phyloP scores from a whole-genome alignment of 768 basidiomycete genomes.

The Coprinopsis cinerea region DNA sequence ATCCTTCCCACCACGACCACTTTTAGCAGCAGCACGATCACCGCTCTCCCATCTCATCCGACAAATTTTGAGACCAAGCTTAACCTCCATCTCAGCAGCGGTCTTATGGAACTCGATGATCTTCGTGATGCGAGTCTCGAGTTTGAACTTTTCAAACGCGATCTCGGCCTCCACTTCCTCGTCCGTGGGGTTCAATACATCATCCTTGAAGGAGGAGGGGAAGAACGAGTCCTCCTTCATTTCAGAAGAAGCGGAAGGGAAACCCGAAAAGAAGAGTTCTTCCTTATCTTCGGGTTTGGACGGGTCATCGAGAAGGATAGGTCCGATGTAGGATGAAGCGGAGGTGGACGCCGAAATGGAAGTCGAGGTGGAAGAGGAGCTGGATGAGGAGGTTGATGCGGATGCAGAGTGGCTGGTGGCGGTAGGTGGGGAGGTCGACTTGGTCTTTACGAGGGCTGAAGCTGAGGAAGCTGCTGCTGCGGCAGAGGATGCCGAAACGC shows the following conservation, averaged over 20 bases:
- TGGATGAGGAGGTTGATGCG: not conserved
- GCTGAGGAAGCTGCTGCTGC: slow-evolving; percentile 3
- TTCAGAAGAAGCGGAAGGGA: no score
- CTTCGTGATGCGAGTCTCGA: slow-evolving; percentile 39
- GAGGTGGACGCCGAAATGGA: slow-evolving; percentile 1
- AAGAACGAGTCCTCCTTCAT: slow-evolving; percentile 19
- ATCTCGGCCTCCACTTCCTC: slow-evolving; percentile 14
- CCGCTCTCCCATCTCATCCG: slow-evolving; percentile 10
- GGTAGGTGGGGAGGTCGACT: not conserved
- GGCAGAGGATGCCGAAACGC: not conserved
- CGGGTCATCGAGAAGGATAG: slow-evolving; percentile 16
- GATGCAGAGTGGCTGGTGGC: not conserved
- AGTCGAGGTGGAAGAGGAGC: not conserved
- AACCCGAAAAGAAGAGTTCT: no score
- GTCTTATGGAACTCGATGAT: slow-evolving; percentile 46
- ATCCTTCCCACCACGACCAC: slow-evolving; percentile 17
- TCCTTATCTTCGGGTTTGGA: slow-evolving; percentile 2
- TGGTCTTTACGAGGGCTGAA: slow-evolving; percentile 3
- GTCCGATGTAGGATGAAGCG: slow-evolving; percentile 27
- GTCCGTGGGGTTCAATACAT: slow-evolving; percentile 18
- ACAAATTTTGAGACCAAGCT: slow-evolving; percentile 33
- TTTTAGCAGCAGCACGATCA: not conserved
- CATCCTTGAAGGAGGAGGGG: slow-evolving; percentile 9
- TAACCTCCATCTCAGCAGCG: slow-evolving; percentile 38
- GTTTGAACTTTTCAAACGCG: slow-evolving; percentile 39